Percentiles rank a stretch among this genome's conserved stretches.
phyloP scores from a whole-genome alignment of 2,329 filamentous ascomycete genomes.

The Lecanicillium sp. region DNA sequence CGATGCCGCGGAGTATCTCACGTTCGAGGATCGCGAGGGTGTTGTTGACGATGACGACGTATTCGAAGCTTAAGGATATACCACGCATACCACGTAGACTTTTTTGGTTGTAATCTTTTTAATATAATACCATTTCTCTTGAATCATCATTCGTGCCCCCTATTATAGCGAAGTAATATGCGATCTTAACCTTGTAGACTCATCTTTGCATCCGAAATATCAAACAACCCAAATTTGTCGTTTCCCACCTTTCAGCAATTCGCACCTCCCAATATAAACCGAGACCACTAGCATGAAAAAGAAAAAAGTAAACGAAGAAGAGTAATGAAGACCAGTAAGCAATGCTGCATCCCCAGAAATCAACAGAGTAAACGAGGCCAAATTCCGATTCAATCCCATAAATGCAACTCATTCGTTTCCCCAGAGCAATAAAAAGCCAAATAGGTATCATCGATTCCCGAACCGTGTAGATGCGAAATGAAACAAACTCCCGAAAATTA shows the following conservation, averaged over 20 bases:
- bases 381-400: too few relatives aligned
- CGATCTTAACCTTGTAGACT: too few relatives aligned
- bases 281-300: neutral
- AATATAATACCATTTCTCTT: neutral
- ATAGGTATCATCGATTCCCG: neutral
- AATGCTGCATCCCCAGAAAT: too few relatives aligned
- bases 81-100: slow-evolving; percentile 1
- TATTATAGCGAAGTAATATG: too few relatives aligned
- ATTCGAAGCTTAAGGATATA: slow-evolving; percentile 34
- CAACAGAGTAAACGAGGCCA: too few relatives aligned
- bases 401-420: neutral
- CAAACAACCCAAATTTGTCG: too few relatives aligned
- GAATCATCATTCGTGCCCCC: neutral
- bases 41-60: slow-evolving; percentile 51
- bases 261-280: neutral
- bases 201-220: too few relatives aligned
- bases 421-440: neutral
- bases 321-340: neutral
- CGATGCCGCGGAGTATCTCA: slow-evolving; percentile 56
- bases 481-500: neutral
- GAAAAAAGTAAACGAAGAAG: neutral
- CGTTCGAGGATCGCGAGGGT: slow-evolving; percentile 69
- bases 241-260: too few relatives aligned
- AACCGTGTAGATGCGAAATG: neutral
- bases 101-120: slow-evolving; percentile 12